phyloP scores from a whole-genome alignment of 192 early-diverging fungal genomes.

The Linnemannia hyalina region DNA sequence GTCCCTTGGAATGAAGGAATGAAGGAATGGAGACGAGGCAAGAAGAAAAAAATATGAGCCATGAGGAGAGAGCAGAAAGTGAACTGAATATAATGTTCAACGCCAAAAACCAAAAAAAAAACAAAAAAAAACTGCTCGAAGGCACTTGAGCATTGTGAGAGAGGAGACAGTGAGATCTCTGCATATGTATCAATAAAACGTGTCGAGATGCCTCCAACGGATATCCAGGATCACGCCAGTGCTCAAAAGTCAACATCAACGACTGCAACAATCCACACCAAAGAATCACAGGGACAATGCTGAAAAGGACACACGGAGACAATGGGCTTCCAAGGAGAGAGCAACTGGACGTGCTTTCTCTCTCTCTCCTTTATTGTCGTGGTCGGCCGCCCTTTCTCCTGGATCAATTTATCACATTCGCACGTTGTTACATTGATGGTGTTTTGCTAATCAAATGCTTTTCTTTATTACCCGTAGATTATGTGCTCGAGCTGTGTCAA shows the following conservation, averaged over 20 bases:
- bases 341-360: not conserved
- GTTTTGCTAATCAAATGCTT: not conserved
- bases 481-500: slow-evolving; percentile 89
- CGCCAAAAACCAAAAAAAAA: not conserved
- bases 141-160: not conserved
- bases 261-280: not conserved
- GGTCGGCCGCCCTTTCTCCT: not conserved
- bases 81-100: too few species aligned
- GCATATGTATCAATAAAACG: not conserved
- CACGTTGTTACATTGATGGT: not conserved
- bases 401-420: not conserved
- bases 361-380: not conserved
- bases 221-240: not conserved
- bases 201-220: not conserved
- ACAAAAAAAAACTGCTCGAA: not conserved
- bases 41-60: not conserved
- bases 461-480: slow-evolving; percentile 66
- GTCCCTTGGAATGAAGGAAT: not conserved
- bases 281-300: not conserved
- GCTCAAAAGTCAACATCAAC: not conserved
- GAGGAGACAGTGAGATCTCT: not conserved
- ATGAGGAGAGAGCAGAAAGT: not conserved
- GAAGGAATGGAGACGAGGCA: not conserved
- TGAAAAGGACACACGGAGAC: not conserved
- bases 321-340: not conserved